Conservation (phyloP, 2,329 filamentous ascomycete species). For the Aureobasidium sp. region DNA sequence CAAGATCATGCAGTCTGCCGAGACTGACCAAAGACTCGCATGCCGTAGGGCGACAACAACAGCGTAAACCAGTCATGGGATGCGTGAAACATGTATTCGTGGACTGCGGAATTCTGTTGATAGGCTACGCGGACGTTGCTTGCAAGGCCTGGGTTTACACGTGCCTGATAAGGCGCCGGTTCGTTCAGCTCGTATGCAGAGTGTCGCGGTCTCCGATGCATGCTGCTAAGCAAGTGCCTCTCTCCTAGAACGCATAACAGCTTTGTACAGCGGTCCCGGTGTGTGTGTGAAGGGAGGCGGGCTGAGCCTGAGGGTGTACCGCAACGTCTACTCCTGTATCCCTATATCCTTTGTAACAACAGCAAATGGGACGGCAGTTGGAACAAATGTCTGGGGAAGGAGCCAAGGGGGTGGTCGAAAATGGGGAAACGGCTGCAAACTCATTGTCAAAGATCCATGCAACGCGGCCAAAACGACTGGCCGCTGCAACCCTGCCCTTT, state of each 20-base stretch:
- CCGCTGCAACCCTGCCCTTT: background rate
- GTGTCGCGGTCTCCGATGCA: background rate
- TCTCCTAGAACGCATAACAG: background rate
- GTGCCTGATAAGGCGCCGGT: background rate
- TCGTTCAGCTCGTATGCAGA: background rate
- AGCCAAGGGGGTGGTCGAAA: background rate
- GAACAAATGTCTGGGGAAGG: slow-evolving; percentile 3
- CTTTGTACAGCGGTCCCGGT: background rate
- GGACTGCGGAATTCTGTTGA: background rate
- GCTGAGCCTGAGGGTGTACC: background rate
- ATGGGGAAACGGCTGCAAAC: background rate
- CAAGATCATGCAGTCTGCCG: background rate
- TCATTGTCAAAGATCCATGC: background rate
- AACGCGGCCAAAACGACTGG: background rate
- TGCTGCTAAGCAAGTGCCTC: background rate
- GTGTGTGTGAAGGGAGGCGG: background rate
- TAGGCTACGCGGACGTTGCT: background rate
- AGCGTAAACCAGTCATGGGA: background rate
- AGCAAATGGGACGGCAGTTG: slow-evolving; percentile 7
- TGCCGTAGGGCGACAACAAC: background rate
- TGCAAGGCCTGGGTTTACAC: background rate
- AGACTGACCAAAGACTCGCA: background rate
- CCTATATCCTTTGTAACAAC: background rate
- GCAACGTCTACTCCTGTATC: background rate
- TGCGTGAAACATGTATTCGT: background rate